A percentile compares a stretch with the other conserved stretches of the same genome.
Conservation (phyloP, 1,284 basidiomycete genomes). For the Inonotus obliquus region DNA sequence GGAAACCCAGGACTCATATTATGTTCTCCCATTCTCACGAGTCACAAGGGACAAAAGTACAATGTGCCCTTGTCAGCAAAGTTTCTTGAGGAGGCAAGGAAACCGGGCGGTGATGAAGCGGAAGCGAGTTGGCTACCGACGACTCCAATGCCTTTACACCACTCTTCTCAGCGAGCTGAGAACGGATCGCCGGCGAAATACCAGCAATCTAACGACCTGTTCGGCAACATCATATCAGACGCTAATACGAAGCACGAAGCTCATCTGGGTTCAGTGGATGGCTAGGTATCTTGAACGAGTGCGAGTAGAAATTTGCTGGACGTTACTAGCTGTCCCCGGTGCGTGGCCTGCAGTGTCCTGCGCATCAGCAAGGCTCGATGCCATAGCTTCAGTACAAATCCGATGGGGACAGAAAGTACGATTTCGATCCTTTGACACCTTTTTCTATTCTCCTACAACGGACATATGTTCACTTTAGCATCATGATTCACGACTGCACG, state of each 20-base stretch:
- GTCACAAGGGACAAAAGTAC: slow-evolving; percentile 82
- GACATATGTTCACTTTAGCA: too few species aligned
- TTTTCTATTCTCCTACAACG: too few species aligned
- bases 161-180: slow-evolving; percentile 53
- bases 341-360: not conserved
- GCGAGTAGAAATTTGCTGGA: not conserved
- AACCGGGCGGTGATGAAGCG: not conserved
- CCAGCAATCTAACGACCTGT: slow-evolving; percentile 49
- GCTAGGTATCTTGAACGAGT: not conserved
- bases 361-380: not conserved
- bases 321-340: slow-evolving; percentile 4
- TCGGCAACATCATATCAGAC: slow-evolving; percentile 25
- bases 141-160: slow-evolving; percentile 71
- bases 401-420: too few species aligned
- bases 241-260: slow-evolving; percentile 34
- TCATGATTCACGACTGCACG: too few species aligned
- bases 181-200: slow-evolving; percentile 57
- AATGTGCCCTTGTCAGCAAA: slow-evolving; percentile 75
- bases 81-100: slow-evolving; percentile 40
- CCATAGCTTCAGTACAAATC: too few species aligned
- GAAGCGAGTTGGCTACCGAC: slow-evolving; percentile 35
- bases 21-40: slow-evolving; percentile 93
- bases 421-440: too few species aligned
- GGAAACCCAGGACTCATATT: slow-evolving; percentile 57
- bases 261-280: slow-evolving; percentile 70